Percentiles rank a stretch among this genome's conserved stretches.
Conservation (phyloP, 2,329 filamentous ascomycete genomes). For the Verticillium albo-atrum region DNA sequence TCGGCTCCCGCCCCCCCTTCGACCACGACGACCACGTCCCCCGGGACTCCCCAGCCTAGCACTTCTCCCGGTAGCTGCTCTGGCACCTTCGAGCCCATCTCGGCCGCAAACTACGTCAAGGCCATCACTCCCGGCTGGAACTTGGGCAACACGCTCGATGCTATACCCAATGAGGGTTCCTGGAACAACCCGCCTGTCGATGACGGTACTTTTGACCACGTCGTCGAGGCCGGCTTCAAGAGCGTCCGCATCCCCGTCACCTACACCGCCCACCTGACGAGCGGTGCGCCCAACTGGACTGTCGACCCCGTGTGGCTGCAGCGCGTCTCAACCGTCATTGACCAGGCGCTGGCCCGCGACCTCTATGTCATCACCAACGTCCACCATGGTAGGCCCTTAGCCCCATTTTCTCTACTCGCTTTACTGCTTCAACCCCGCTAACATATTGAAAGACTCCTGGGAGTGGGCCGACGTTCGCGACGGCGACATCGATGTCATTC, state of each 20-base stretch:
- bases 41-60: background rate
- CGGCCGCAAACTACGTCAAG: slow-evolving; percentile 39
- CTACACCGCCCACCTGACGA: slow-evolving; percentile 52
- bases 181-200: slow-evolving; percentile 54
- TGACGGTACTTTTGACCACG: slow-evolving; percentile 42
- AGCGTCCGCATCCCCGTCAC: slow-evolving; percentile 56
- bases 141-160: slow-evolving; percentile 53
- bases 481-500: slow-evolving; percentile 46
- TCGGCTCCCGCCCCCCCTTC: slow-evolving; percentile 1
- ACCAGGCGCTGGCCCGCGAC: slow-evolving; percentile 45
- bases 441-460: slow-evolving; percentile 56
- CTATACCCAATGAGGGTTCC: slow-evolving; percentile 37
- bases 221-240: slow-evolving; percentile 52
- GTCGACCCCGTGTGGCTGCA: slow-evolving; percentile 51
- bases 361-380: slow-evolving; percentile 53
- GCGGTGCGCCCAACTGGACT: slow-evolving; percentile 45
- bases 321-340: slow-evolving; percentile 52
- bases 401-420: too few relatives aligned
- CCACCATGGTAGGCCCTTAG: slow-evolving; percentile 37
- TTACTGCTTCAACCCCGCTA: too few relatives aligned
- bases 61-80: slow-evolving; percentile 22
- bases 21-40: background rate
- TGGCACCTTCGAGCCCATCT: slow-evolving; percentile 37
- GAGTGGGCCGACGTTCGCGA: slow-evolving; percentile 48
- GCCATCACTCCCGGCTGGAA: slow-evolving; percentile 56